Base-by-base conservation (phyloP, 768 basidiomycete genomes). In the Astraeus odoratus region DNA sequence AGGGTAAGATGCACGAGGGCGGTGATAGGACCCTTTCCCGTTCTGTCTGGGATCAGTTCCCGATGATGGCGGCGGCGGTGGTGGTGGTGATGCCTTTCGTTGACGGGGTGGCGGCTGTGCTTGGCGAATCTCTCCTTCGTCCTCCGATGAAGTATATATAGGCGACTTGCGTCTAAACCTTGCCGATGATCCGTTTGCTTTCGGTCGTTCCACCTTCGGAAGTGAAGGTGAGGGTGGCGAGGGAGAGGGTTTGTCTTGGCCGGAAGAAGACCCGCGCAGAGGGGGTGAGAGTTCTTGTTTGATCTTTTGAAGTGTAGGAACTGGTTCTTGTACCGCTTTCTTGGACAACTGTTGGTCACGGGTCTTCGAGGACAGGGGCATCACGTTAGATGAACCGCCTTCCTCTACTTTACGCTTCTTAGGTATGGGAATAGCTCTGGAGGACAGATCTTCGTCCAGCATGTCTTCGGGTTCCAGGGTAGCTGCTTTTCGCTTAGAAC, bases 111-210 rank as follows among this genome's bases (percentile, higher is more conserved):
- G 59, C 8, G 59, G 48, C 26, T 22, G 16, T 26, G 23, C 9
- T 46, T 37, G 27, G 2, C 61, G 57, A 8, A 61, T 62, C 47
- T 75, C 70, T 19, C 68, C 70, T 55, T 81, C 78, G 41, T 83
- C 77, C 30, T 80, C 80, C 1, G 82, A 80, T 1, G 82, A 81
- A 1, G 83, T 83, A 49, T 80, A 83, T 41, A 79, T 73, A 1
- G 79, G 80, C 3, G 80, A 77, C 34, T 64, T 70, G 36, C 82
- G 78, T 36, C 77, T 70, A 16, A 52, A 43, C 44, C 77, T 80
- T 22, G 47, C 42, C 13, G 39, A 45, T 22, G 48, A 44, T 13
- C 49, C 50, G 27, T 41, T 52, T 18, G 46, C 18, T 38, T 51
- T 61, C 46, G 50, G 20, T 44, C 59, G 55, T 26, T 65, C 58